phyloP scores from a whole-genome alignment of 1,284 basidiomycete genomes.

The Cutaneotrichosporon spelunceum region DNA sequence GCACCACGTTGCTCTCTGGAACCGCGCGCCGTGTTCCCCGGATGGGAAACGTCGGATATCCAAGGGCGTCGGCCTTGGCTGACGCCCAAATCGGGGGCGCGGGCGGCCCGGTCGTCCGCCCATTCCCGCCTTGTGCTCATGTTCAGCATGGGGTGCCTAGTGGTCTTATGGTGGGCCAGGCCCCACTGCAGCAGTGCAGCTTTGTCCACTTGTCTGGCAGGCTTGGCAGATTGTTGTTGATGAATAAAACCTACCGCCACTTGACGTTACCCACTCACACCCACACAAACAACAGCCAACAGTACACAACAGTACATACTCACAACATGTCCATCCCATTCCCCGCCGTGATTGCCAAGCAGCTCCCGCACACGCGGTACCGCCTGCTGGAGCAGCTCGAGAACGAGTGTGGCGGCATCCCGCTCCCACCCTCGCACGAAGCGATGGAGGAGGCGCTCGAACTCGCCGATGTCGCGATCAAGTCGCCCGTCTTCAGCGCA shows the following conservation, averaged over 20 bases:
- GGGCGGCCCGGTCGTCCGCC: background rate
- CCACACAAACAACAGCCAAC: background rate
- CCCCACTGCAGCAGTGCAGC: background rate
- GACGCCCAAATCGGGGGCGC: background rate
- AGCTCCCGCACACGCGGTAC: slow-evolving; percentile 24
- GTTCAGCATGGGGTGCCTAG: background rate
- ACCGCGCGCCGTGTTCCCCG: background rate
- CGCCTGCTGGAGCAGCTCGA: slow-evolving; percentile 15
- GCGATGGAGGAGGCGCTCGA: slow-evolving; percentile 21
- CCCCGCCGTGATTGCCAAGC: slow-evolving; percentile 20
- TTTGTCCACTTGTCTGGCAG: background rate
- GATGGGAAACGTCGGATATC: background rate
- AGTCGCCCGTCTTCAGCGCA: slow-evolving; percentile 20
- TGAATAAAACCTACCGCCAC: background rate
- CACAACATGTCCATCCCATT: slow-evolving; percentile 13
- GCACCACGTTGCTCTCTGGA: background rate
- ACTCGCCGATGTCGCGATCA: slow-evolving; percentile 16
- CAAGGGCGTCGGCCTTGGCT: background rate
- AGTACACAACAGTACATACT: background rate
- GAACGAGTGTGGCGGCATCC: slow-evolving; percentile 18
- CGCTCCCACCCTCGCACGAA: slow-evolving; percentile 12
- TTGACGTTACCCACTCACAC: background rate
- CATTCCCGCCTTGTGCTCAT: background rate
- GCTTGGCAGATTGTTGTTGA: background rate
- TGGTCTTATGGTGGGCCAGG: background rate